phyloP scores from a whole-genome alignment of 2,329 filamentous ascomycete genomes.

The Grosmannia serpens region DNA sequence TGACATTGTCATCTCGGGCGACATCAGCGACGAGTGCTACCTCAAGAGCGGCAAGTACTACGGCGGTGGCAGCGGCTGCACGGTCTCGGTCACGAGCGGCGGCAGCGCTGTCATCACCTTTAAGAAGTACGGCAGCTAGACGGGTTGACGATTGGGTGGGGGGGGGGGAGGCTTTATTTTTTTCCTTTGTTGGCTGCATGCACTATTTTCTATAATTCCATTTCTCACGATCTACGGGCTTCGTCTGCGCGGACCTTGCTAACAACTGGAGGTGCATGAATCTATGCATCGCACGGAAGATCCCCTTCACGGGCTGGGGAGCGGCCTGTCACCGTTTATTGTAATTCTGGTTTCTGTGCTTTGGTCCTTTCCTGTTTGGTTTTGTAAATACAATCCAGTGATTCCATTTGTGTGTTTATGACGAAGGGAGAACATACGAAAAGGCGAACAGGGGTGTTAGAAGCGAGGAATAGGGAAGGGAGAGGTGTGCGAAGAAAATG shows the following conservation, averaged over 20 bases:
- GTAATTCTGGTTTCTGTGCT: not conserved
- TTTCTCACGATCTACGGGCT: not conserved
- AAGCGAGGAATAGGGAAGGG: not conserved
- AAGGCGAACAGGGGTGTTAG: not conserved
- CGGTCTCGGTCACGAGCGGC: constrained; percentile 28
- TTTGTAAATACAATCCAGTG: constrained; percentile 1
- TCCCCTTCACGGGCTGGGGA: not conserved
- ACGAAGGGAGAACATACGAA: not conserved
- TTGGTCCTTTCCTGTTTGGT: not conserved
- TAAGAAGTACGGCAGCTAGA: constrained; percentile 7
- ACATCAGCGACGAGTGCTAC: constrained; percentile 47
- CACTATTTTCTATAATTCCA: not conserved
- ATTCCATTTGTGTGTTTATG: not conserved
- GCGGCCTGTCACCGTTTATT: not conserved
- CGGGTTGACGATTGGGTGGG: not conserved
- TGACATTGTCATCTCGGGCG: constrained; percentile 65
- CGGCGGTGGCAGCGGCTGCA: constrained; percentile 57
- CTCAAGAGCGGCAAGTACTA: constrained; percentile 53
- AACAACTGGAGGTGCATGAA: not conserved
- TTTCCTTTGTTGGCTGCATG: not conserved
- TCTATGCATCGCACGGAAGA: not conserved
- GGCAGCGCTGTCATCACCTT: constrained; percentile 9
- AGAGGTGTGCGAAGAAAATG: not conserved
- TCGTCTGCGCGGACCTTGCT: not conserved
- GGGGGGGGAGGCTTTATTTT: not conserved